Evolutionary conservation across 2,329 filamentous ascomycete genomes (phyloP).

Genomic region (Fusarium avenaceum): DNA sequence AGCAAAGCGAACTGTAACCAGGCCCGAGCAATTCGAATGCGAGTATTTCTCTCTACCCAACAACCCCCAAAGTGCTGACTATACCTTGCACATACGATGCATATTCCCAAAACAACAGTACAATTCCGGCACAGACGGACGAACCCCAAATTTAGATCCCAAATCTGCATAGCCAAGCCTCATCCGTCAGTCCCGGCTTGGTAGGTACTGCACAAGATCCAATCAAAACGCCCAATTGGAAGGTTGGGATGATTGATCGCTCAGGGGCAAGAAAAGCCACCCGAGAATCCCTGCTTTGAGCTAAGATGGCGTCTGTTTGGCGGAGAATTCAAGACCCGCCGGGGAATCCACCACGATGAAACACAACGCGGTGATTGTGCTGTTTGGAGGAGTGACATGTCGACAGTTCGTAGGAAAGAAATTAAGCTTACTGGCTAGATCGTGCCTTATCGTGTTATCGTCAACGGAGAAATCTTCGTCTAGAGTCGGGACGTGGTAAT

Average conservation of each 20-base stretch:
- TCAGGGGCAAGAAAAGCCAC: neutral
- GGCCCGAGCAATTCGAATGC: neutral
- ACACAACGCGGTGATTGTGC: slow-evolving; percentile 25
- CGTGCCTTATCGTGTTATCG: neutral
- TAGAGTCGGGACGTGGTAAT: neutral
- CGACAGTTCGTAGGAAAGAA: neutral
- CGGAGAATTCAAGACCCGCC: slow-evolving; percentile 17
- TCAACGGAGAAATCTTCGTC: neutral
- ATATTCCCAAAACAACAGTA: neutral
- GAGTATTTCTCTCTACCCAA: neutral
- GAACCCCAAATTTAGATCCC: neutral
- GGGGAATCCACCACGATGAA: slow-evolving; percentile 7
- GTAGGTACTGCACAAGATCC: too few relatives aligned
- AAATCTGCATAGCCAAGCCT: neutral
- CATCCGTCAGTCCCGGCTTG: neutral
- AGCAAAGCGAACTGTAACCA: neutral
- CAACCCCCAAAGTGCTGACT: too few relatives aligned
- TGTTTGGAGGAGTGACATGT: neutral
- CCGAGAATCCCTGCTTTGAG: neutral
- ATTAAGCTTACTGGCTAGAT: slow-evolving; percentile 11
- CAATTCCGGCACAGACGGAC: neutral
- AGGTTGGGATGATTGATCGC: neutral
- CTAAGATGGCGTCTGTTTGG: slow-evolving; percentile 7
- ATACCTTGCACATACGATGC: neutral
- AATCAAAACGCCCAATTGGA: neutral